A percentile compares a stretch with the other conserved stretches of the same genome.
Evolutionary conservation across 305 asterid genomes (phyloP).

Genomic region (Andrographis paniculata): DNA sequence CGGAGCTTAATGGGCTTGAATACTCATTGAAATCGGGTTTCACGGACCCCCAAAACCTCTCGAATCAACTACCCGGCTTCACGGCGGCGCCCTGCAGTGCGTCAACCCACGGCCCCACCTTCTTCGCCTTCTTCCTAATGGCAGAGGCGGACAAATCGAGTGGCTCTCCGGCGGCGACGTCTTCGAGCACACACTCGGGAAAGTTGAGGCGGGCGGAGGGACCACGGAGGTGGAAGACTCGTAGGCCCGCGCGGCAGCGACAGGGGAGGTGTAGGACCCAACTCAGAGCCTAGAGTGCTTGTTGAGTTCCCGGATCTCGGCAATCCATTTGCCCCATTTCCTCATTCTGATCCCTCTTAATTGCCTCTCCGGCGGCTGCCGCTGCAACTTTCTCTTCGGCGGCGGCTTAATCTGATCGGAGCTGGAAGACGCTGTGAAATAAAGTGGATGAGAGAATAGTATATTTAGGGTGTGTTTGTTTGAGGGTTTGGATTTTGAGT

Average conservation of each 20-base stretch:
- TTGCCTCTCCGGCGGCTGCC: constrained; percentile 42
- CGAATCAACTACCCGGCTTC: no score
- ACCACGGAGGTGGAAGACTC: constrained; percentile 81
- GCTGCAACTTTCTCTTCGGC: constrained; percentile 41
- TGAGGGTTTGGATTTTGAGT: no score
- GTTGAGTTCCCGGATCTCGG: constrained; percentile 86
- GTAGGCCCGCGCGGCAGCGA: constrained; percentile 88
- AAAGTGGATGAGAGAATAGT: no score
- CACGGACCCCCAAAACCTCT: constrained; percentile 25
- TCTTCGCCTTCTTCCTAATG: constrained; percentile 68
- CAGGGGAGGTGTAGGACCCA: constrained; percentile 73
- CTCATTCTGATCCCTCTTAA: constrained; percentile 86
- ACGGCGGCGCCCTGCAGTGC: constrained; percentile 38
- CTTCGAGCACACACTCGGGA: constrained; percentile 49
- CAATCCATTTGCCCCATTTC: constrained; percentile 99
- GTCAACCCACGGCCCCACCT: constrained; percentile 83
- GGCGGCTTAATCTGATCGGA: constrained; percentile 38
- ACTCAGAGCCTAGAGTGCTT: constrained; percentile 81
- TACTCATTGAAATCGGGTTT: constrained; percentile 82
- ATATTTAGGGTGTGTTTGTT: no score
- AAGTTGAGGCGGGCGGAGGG: constrained; percentile 80
- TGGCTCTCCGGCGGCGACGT: constrained; percentile 17
- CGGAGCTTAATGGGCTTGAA: constrained; percentile 60
- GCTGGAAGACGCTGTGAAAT: constrained; percentile 22
- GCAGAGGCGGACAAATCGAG: constrained; percentile 63